Evolutionary conservation across 768 basidiomycete genomes (phyloP).

Genomic region (Amyloporia xantha): DNA sequence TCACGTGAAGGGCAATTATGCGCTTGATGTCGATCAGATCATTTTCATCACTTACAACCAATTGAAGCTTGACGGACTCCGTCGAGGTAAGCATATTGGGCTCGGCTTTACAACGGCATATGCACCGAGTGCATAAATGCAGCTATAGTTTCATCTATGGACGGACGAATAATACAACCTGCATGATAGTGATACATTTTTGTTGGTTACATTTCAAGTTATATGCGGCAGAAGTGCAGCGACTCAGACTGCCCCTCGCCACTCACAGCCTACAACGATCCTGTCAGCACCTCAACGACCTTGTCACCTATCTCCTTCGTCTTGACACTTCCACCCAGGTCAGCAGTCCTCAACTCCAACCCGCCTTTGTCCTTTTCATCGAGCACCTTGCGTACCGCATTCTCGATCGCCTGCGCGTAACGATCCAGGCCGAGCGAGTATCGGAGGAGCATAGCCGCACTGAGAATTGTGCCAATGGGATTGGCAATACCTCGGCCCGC

Average conservation of each 20-base stretch:
- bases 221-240: too few species aligned
- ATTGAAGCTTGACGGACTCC: too few species aligned
- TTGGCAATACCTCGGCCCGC: slow-evolving; percentile 87
- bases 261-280: slow-evolving; percentile 35
- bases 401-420: slow-evolving; percentile 81
- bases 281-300: slow-evolving; percentile 67
- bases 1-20: too few species aligned
- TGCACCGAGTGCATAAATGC: too few species aligned
- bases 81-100: too few species aligned
- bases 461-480: slow-evolving; percentile 93
- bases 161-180: too few species aligned
- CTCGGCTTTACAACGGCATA: too few species aligned
- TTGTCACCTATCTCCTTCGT: slow-evolving; percentile 83
- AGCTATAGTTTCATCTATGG: too few species aligned
- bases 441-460: slow-evolving; percentile 90
- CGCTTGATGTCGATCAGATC: too few species aligned
- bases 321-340: slow-evolving; percentile 72
- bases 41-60: too few species aligned
- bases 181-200: background rate
- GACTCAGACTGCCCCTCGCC: too few species aligned
- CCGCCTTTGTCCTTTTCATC: slow-evolving; percentile 69
- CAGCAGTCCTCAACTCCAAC: slow-evolving; percentile 72
- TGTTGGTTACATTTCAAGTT: too few species aligned
- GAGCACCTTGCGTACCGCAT: slow-evolving; percentile 84
- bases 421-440: slow-evolving; percentile 89